These are phyloP conservation scores for Gossypium bickii DNA, from an alignment of 345 rosid species.

Conservation along the genomic window DNA sequence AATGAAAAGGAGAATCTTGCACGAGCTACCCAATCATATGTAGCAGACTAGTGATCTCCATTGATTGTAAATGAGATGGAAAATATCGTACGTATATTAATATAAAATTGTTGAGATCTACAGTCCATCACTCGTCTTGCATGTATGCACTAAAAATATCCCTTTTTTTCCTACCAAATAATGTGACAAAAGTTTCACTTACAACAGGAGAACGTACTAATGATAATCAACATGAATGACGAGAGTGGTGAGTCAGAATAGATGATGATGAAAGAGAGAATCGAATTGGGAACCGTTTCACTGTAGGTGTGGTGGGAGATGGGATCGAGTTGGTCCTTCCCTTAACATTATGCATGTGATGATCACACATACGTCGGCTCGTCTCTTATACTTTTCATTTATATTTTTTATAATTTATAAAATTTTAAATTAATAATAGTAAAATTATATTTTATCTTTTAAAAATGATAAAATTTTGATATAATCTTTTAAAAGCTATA, in stretches of 20 bases:
- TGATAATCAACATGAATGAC: not conserved
- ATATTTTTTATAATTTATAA: too few species aligned
- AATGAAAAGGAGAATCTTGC: constrained; percentile 15
- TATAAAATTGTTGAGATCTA: not conserved
- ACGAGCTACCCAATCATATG: constrained; percentile 13
- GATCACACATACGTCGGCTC: too few species aligned
- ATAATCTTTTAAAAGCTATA: too few species aligned
- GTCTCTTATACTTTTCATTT: not conserved
- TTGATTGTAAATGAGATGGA: not conserved
- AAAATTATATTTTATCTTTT: rapidly evolving
- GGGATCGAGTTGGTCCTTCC: not conserved
- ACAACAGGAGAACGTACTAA: not conserved
- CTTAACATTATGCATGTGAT: too few species aligned
- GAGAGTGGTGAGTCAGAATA: not conserved
- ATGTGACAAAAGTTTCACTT: not conserved
- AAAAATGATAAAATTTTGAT: too few species aligned
- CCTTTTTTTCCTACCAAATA: not conserved
- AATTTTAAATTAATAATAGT: too few species aligned
- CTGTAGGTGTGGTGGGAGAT: constrained; percentile 10
- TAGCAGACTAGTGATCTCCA: not conserved
- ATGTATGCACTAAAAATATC: not conserved
- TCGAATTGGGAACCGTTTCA: not conserved
- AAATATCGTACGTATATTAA: not conserved
- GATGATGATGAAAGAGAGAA: too few species aligned
- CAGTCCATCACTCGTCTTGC: not conserved